Evolutionary conservation across 1,284 basidiomycete genomes (phyloP), one percentile per base, ranked within the genome.

Genomic region (Ustilago cynodontis): DNA sequence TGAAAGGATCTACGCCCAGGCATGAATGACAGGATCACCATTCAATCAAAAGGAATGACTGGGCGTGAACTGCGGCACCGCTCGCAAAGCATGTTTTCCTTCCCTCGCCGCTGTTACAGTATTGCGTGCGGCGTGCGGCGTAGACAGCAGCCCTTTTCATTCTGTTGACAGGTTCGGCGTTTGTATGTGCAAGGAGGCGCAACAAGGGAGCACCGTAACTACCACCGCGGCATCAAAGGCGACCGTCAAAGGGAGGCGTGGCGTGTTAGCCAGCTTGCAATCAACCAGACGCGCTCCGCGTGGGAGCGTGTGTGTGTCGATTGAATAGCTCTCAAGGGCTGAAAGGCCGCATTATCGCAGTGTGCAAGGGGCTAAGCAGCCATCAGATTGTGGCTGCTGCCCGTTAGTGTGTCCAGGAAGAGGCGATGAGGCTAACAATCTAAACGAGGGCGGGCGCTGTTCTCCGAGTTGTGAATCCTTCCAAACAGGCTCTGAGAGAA

Each of bases 131-230:
- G 43, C 6, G 3, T 13, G 7, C 13, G 18, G 43, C 18, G n/a
- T 6, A 45, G 22, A 20, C 22, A 45, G 43, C 43, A 20, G 43
- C 43, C n/a, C 14, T 39, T 3, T 39, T 3, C 26, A 10, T 24
- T 16, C 29, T 45, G 55, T 54, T 51, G 55, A 58, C 63, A 50
- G 37, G 35, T 29, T 59, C 63, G 63, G 63, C 63, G 63, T 52
- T 65, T 18, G 45, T 33, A 50, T 45, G 63, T 49, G 63, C 56
- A 65, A 65, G 63, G 63, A 52, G 61, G 13, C 6, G 11, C 31
- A 33, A 33, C 26, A 33, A 39, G 29, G 16, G 29, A 29, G 39
- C 29, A 37, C 9, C 35, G 14, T 16, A 8, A 37, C 35, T 29
- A 41, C 20, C 39, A 16, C 29, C 22, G 51, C 33, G 39, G 41